phyloP scores from a whole-genome alignment of 1,284 basidiomycete genomes.

The Pterula multifida region DNA sequence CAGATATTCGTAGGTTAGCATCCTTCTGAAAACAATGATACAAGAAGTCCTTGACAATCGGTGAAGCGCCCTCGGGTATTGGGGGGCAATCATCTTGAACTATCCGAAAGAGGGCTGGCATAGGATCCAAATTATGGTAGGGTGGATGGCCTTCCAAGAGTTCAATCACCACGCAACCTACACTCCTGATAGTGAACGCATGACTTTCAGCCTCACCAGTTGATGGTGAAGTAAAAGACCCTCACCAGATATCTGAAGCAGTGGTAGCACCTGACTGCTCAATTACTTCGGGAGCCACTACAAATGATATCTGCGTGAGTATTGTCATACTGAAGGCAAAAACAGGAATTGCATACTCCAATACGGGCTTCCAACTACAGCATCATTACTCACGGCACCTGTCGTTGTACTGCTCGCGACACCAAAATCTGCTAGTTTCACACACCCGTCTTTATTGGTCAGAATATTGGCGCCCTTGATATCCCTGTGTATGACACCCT shows the following conservation, averaged over 20 bases:
- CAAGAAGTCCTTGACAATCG: constrained; percentile 92
- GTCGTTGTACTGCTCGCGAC: constrained; percentile 70
- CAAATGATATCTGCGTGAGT: constrained; percentile 2
- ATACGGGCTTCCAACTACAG: constrained; percentile 93
- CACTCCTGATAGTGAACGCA: constrained; percentile 42
- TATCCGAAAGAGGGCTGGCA: constrained; percentile 96
- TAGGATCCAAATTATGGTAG: constrained; percentile 90
- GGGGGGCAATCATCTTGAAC: constrained; percentile 96
- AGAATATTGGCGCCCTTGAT: constrained; percentile 98
- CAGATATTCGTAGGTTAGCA: constrained; percentile 85
- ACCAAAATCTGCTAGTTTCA: constrained; percentile 92
- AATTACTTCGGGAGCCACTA: constrained; percentile 96
- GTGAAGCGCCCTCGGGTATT: constrained; percentile 88
- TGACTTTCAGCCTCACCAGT: constrained; percentile 9
- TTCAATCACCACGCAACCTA: constrained; percentile 95
- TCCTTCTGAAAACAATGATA: constrained; percentile 99
- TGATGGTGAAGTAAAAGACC: constrained; percentile 2
- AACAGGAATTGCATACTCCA: constrained; percentile 61
- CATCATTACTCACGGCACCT: constrained; percentile 67
- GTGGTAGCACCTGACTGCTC: constrained; percentile 95
- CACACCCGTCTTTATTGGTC: constrained; percentile 96
- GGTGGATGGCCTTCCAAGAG: constrained; percentile 93
- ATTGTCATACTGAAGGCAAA: constrained; percentile 7
- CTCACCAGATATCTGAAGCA: constrained; percentile 90
- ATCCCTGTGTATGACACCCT: constrained; percentile 97